These are phyloP conservation scores for Fusarium marasasianum DNA, from an alignment of 2,329 filamentous ascomycete species.

Conservation along the genomic window DNA sequence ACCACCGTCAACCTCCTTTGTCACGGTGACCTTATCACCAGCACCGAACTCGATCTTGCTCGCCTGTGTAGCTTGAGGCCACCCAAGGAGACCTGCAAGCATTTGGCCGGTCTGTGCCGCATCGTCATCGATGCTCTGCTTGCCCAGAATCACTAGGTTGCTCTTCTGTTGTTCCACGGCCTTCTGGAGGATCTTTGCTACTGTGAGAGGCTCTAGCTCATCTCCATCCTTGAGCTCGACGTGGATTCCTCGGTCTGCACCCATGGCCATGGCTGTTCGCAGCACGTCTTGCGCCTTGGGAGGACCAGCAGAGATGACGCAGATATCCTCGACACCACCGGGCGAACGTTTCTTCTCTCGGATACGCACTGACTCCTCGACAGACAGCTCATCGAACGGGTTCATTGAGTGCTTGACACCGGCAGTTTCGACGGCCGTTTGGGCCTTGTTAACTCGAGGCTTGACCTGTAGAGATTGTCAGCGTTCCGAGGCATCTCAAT, in stretches of 20 bases:
- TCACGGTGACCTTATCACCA: constrained; percentile 77
- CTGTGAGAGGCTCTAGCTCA: constrained; percentile 86
- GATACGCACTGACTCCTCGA: constrained; percentile 95
- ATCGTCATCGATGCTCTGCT: constrained; percentile 98
- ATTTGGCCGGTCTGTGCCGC: constrained; percentile 97
- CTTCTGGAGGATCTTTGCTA: constrained; percentile 87
- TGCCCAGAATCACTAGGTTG: constrained; percentile 93
- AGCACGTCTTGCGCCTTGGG: constrained; percentile 88
- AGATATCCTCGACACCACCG: constrained; percentile 87
- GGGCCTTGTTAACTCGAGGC: constrained; percentile 74
- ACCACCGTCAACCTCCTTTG: constrained; percentile 93
- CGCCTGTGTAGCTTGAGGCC: constrained; percentile 95
- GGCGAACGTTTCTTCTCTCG: constrained; percentile 83
- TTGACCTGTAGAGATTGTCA: constrained; percentile 62
- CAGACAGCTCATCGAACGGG: constrained; percentile 97
- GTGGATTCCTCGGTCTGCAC: constrained; percentile 90
- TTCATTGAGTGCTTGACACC: constrained; percentile 99
- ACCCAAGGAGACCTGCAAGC: constrained; percentile 90
- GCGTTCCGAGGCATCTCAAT: constrained; percentile 3
- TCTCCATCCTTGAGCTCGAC: constrained; percentile 81
- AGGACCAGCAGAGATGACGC: constrained; percentile 88
- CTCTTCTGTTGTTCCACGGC: constrained; percentile 85
- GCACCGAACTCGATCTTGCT: constrained; percentile 81
- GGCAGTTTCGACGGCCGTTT: constrained; percentile 89
- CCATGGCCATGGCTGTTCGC: constrained; percentile 98